Percentiles rank a stretch among this genome's conserved stretches.
Conservation (phyloP, 1,139 yeast species). For the Yamadazyma friedrichii region DNA sequence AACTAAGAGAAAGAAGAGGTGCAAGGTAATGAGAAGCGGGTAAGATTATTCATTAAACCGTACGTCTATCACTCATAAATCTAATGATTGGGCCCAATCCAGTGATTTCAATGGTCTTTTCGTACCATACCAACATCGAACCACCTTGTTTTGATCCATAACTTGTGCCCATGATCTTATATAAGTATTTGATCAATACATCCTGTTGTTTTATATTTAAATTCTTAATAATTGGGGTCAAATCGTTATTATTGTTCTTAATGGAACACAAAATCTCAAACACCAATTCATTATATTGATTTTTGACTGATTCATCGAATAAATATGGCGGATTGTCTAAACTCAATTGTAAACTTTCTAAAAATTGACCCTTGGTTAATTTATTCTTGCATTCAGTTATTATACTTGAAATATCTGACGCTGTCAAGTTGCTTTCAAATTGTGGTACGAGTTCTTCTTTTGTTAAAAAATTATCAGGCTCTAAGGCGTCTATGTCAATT, state of each 20-base stretch:
- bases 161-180: slow-evolving; percentile 77
- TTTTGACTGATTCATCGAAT: slow-evolving; percentile 58
- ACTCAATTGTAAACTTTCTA: slow-evolving; percentile 61
- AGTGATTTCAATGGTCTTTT: slow-evolving; percentile 76
- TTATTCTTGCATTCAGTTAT: slow-evolving; percentile 60
- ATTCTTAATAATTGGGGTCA: slow-evolving; percentile 55
- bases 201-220: slow-evolving; percentile 70
- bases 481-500: slow-evolving; percentile 89
- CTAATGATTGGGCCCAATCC: slow-evolving; percentile 91
- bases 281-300: slow-evolving; percentile 52
- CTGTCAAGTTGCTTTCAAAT: slow-evolving; percentile 34
- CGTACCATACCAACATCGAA: slow-evolving; percentile 84
- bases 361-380: slow-evolving; percentile 70
- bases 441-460: slow-evolving; percentile 69
- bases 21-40: background rate
- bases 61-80: slow-evolving; percentile 80
- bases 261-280: slow-evolving; percentile 74
- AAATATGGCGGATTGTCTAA: slow-evolving; percentile 83
- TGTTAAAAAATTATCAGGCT: slow-evolving; percentile 71
- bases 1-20: background rate
- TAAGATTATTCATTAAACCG: slow-evolving; percentile 43
- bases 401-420: slow-evolving; percentile 53
- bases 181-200: slow-evolving; percentile 77
- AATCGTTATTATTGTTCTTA: slow-evolving; percentile 63
- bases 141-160: slow-evolving; percentile 89